Base-by-base conservation (phyloP, 352 stramenopile species). In the Globisporangium iwayamae region DNA sequence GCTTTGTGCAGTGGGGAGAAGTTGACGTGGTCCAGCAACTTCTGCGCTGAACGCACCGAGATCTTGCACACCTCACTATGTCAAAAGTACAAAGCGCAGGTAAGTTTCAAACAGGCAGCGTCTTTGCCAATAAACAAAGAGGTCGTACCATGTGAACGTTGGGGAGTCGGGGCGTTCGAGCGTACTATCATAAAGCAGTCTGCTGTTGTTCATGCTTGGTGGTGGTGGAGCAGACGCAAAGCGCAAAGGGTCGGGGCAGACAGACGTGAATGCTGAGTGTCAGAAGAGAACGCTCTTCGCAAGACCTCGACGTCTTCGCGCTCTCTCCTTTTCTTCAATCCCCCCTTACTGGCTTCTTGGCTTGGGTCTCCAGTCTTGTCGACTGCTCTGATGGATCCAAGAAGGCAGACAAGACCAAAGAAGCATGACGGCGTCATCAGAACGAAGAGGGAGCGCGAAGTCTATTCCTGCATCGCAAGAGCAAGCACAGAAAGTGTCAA, bases 21-120 rank as follows among this genome's bases (percentile, higher is more conserved):
- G 67, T 93, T 95, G 50, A 94, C 87, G 65, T 95, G 87, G 62
- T 95, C 87, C 32, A 94, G 78, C 50, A 95, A 71, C 74, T 94
- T 95, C 55, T 95, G 84, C 5, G 87, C 87, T 10, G 87, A 95
- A 18, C 87, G 85, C 60, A 95, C 80, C 36, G 85, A 93, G 61
- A 95, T 94, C 67, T 95, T 92, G 73, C 87, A 95, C 59, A 95
- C 86, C 67, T 95, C 86, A 57, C 86, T 94, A 41, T 47, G 14
- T 48, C 16, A n/a, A 64, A 69, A 11, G 11, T 32, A 63, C 20
- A 20, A 50, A 38, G 9, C 28, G 0, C 16, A 16, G 38, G 32
- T 18, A 32, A 57, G 30, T 71, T 28, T 28, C 25, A 28, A 28
- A 28, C 25, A 28, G 25, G 25, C 25, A 28, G 25, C 25, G 25